Percentiles rank a stretch among this genome's conserved stretches.
These are phyloP conservation scores for Cryptosporidium muris DNA, from an alignment of 169 alveolate genomes.

Conservation along the genomic window DNA sequence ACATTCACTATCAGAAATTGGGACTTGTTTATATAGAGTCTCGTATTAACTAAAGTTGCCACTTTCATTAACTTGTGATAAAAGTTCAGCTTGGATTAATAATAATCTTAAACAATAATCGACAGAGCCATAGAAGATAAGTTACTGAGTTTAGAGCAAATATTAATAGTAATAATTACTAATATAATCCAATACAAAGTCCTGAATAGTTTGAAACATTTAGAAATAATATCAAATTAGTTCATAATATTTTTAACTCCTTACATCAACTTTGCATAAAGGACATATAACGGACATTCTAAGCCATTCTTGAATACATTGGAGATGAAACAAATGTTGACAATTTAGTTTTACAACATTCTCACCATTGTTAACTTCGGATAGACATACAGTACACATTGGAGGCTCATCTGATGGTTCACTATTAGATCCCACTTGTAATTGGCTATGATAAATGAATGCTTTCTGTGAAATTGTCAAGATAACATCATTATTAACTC, in stretches of 20 bases:
- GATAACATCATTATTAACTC: constrained; percentile 36
- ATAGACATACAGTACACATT: constrained; percentile 76
- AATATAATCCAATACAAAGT: no score
- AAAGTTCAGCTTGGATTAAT: no score
- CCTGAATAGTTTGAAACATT: neutral
- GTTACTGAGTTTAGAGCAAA: no score
- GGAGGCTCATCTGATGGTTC: constrained; percentile 70
- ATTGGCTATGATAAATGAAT: neutral
- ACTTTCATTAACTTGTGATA: no score
- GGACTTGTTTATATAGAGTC: constrained; percentile 9
- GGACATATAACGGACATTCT: constrained; percentile 76
- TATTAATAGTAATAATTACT: no score
- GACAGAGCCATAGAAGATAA: no score
- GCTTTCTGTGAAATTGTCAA: constrained; percentile 44
- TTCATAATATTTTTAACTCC: neutral
- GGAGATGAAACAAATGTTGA: constrained; percentile 75
- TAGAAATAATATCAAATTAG: neutral
- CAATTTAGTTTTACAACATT: constrained; percentile 73
- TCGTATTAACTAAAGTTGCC: no score
- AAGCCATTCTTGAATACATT: constrained; percentile 76
- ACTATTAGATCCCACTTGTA: neutral
- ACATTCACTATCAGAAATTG: constrained; percentile 18
- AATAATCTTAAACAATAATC: no score
- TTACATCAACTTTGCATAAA: constrained; percentile 61
- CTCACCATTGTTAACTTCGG: constrained; percentile 71